These are phyloP conservation scores for Hypoxylon rubiginosum DNA, from an alignment of 2,329 filamentous ascomycete species.

Conservation along the genomic window DNA sequence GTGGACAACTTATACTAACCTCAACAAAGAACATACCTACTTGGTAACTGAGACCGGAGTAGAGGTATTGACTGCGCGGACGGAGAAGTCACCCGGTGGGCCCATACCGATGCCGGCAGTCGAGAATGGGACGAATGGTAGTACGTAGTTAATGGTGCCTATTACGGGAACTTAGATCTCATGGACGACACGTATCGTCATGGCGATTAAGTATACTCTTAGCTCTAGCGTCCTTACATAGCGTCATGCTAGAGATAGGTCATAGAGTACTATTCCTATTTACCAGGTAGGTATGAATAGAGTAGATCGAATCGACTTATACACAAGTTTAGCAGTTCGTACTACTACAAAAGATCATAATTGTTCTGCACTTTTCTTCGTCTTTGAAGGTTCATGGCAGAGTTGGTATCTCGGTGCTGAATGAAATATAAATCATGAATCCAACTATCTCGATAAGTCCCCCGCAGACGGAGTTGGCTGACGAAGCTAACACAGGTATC, in stretches of 20 bases:
- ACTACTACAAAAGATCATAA: not conserved
- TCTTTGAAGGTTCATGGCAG: not conserved
- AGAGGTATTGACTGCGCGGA: slow-evolving; percentile 83
- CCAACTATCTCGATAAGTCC: slow-evolving; percentile 1
- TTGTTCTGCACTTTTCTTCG: not conserved
- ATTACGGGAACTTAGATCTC: not conserved
- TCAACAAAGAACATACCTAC: slow-evolving; percentile 77
- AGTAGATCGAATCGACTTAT: not conserved
- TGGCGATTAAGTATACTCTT: not conserved
- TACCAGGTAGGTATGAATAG: not conserved
- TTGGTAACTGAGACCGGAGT: slow-evolving; percentile 87
- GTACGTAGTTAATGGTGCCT: not conserved
- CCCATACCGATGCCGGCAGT: slow-evolving; percentile 69
- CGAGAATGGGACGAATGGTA: slow-evolving; percentile 42
- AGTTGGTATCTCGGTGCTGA: too few relatives aligned
- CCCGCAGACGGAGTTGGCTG: too few relatives aligned
- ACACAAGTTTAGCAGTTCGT: not conserved
- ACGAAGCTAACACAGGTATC: not conserved
- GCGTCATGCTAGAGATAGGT: not conserved
- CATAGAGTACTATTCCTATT: not conserved
- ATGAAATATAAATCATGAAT: too few relatives aligned
- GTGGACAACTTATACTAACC: slow-evolving; percentile 19
- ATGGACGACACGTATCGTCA: not conserved
- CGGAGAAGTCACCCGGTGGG: slow-evolving; percentile 81
- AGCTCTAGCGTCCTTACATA: not conserved